Percentiles rank a stretch among this genome's conserved stretches.
phyloP scores from a whole-genome alignment of 345 rosid species.

The Pugionium dolabratum region DNA sequence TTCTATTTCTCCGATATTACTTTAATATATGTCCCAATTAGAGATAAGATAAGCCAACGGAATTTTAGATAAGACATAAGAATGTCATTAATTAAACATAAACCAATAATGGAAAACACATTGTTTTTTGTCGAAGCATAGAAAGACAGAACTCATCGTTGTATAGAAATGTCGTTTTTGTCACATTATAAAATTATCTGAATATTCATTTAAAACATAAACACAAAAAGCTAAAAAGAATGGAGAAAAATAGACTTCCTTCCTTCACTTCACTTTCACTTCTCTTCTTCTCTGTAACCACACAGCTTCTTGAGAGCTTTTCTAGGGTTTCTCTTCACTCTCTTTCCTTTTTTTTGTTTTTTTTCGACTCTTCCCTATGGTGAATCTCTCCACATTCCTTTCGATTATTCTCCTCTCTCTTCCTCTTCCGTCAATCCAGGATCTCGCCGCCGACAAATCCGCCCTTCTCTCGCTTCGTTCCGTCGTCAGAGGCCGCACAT shows the following conservation, averaged over 20 bases:
- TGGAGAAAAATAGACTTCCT: slow-evolving; percentile 5
- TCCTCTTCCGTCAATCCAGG: slow-evolving; percentile 44
- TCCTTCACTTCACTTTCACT: slow-evolving; percentile 25
- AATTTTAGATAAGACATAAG: no score
- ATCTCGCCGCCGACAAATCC: slow-evolving; percentile 75
- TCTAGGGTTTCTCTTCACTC: slow-evolving; percentile 30
- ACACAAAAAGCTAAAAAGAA: not conserved
- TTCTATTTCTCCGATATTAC: no score
- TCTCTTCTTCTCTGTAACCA: slow-evolving; percentile 16
- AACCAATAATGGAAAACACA: not conserved
- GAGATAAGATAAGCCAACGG: no score
- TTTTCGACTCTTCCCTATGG: slow-evolving; percentile 33
- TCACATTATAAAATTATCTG: slow-evolving; percentile 12
- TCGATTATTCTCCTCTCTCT: slow-evolving; percentile 35
- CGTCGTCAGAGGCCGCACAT: slow-evolving; percentile 79
- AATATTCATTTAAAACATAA: not conserved
- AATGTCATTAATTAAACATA: no score
- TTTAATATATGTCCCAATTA: no score
- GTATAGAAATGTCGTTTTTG: slow-evolving; percentile 35
- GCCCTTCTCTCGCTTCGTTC: slow-evolving; percentile 82
- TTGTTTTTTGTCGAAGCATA: slow-evolving; percentile 18
- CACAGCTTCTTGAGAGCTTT: slow-evolving; percentile 21
- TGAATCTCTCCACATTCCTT: slow-evolving; percentile 11
- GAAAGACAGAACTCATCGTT: slow-evolving; percentile 30
- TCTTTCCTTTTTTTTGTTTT: not conserved